Conservation (phyloP, 306 rosid species). For the Fragaria iinumae region DNA sequence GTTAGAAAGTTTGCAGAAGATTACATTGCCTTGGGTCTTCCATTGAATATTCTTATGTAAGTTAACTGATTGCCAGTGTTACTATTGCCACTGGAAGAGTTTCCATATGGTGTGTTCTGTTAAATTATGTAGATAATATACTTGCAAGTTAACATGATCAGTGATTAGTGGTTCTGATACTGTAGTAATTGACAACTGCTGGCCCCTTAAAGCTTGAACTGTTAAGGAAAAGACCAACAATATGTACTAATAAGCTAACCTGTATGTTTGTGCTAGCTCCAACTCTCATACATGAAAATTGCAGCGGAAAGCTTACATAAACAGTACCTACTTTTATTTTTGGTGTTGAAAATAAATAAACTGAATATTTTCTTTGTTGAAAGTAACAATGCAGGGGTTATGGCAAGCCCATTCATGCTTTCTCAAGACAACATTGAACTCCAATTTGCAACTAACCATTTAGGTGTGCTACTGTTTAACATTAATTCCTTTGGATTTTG, state of each 20-base stretch:
- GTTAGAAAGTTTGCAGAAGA: conserved; percentile 59
- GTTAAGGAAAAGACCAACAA: not conserved
- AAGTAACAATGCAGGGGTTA: conserved; percentile 86
- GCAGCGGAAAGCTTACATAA: not conserved
- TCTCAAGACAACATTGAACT: conserved; percentile 72
- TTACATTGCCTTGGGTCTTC: conserved; percentile 54
- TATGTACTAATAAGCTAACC: not conserved
- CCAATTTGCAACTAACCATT: conserved; percentile 77
- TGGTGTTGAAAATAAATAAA: not conserved
- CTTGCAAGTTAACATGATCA: not conserved
- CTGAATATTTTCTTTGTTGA: conserved; percentile 21
- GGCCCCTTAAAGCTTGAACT: not conserved
- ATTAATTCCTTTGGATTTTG: not conserved
- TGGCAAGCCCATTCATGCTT: conserved; percentile 63
- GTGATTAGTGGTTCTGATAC: not conserved
- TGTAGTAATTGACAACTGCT: not conserved
- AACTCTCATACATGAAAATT: not conserved
- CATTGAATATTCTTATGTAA: conserved; percentile 81
- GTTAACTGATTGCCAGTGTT: conserved; percentile 13
- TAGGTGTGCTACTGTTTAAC: conserved; percentile 42
- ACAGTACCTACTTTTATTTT: not conserved
- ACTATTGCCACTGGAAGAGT: not conserved
- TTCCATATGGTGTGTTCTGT: not conserved
- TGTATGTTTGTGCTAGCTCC: not conserved
- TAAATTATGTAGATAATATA: not conserved